Base-by-base conservation (phyloP, 306 rosid genomes). In the Crotalaria pallida region DNA sequence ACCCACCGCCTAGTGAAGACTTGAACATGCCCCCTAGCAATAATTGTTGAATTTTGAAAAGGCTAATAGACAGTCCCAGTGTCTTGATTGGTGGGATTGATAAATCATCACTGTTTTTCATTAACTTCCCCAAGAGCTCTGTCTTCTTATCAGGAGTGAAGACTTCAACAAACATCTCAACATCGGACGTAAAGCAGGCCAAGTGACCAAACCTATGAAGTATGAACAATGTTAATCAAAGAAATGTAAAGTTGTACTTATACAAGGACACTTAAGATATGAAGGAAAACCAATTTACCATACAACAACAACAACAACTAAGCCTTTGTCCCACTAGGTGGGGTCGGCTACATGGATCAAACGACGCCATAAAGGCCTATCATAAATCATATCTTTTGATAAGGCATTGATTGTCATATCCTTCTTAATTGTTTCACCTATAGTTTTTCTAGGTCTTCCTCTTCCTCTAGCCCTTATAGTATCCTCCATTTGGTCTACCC, bases 151-250 rank as follows among this genome's bases (percentile, higher is more conserved):
- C 88, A 73, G 87, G 70, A 72, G 84, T 73, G 69, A 91, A 77
- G 58, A 83, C 84, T 65, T 89, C 96, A 62, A 83, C 71, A 79
- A 82, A 89, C 75, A 88, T 81, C 82, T 86, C 97, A 52, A 95
- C 87, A 77, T 91, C 97, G 19, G 89, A 74, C 40, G 88, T 64
- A 82, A 92, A 89, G 84, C 96, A 87, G 69, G 93, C 82, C 81
- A 95, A 83, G 84, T 95, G 93, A 80, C 97, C 99, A 80, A 89
- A 95, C 88, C 99, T 95, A 82, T 24, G 73, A 73, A 63, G 96
- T 95, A 82, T 24, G 73, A 73, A 63, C 77, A 68, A 31, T 58
- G 56, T 77, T 69, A 44, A 61, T 41, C 50, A 41, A 38, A 65
- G 29, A 55, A 65, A 6, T 12, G 26, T 10, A 59, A 34, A 59